phyloP scores from a whole-genome alignment of 2,329 filamentous ascomycete genomes.

The Zymoseptoria brevis region DNA sequence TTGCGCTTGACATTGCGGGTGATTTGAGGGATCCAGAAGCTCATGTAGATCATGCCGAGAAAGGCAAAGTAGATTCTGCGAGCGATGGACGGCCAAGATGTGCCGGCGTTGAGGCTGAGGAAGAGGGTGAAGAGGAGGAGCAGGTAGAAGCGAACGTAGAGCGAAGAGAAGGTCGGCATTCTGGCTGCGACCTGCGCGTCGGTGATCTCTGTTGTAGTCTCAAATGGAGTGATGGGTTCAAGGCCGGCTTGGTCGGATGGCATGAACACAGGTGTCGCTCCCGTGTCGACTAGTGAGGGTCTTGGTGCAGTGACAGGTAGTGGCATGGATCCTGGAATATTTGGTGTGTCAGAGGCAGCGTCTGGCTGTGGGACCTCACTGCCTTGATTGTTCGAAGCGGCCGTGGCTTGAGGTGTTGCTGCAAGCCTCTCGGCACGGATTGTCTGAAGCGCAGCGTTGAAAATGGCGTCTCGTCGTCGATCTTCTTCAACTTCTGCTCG shows the following conservation, averaged over 20 bases:
- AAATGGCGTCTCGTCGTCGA: constrained; percentile 17
- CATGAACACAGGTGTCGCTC: constrained; percentile 47
- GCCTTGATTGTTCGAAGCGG: not conserved
- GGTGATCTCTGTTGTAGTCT: constrained; percentile 28
- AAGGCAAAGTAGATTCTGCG: constrained; percentile 51
- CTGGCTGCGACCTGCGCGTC: constrained; percentile 14
- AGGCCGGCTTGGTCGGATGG: constrained; percentile 51
- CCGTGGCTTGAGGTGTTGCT: not conserved
- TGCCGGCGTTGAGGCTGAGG: constrained; percentile 49
- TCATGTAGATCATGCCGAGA: constrained; percentile 69
- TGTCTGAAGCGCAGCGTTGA: constrained; percentile 16
- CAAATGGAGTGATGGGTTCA: constrained; percentile 23
- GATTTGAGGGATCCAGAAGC: constrained; percentile 89
- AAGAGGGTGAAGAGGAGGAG: constrained; percentile 51
- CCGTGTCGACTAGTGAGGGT: constrained; percentile 33
- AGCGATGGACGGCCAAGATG: constrained; percentile 47
- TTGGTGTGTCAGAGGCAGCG: constrained; percentile 7
- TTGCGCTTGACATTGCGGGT: constrained; percentile 83
- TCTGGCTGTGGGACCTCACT: not conserved
- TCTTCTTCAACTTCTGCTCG: constrained; percentile 36
- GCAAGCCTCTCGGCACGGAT: constrained; percentile 17
- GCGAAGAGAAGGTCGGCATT: constrained; percentile 41
- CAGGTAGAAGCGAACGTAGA: constrained; percentile 57
- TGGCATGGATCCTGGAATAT: constrained; percentile 35
- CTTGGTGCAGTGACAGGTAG: constrained; percentile 43